Base-by-base conservation (phyloP, 176 grass and related monocot genomes). In the Phyllostachys edulis region DNA sequence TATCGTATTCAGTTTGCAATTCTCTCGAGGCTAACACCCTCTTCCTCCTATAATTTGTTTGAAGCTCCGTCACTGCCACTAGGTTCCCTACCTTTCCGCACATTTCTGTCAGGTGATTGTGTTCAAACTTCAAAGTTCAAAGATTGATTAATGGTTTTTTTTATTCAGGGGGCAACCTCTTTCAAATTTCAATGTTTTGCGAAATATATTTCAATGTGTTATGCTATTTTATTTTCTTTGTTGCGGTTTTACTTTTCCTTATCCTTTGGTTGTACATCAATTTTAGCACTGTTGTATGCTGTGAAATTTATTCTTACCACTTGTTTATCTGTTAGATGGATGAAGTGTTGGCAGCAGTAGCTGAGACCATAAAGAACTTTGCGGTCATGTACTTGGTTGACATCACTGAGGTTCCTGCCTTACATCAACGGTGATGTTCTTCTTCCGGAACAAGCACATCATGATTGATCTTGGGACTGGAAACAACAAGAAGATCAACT, bases 391-490 rank as follows among this genome's bases (percentile, higher is more conserved):
- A 93, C 85, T 84, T 98, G 0, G 92, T 95, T 1, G 95, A 98
- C 72, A 98, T 98, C 39, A 98, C 90, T 0, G 92, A 98, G 74
- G 85, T 98, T 66, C 95, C 92, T 2, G 92, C 95, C 78, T 98
- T 98, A 61, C 92, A 0, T 98, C 92, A 1, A 98, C 90, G 0
- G 88, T 96, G 56, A 99, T 99, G 96, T 95, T 98, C 83, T 98
- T 98, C 73, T 98, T 98, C 80, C 78, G 96, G 36, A 98, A 95
- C 89, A 98, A 99, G 72, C 93, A 93, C 40, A 98, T 98, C 73
- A 99, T 99, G 96, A 99, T 99, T 45, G 93, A 99, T 90, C 89
- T 99, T 0, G 93, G 96, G 23, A 99, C 96, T 0, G 96, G 96
- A 78, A 99, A 99, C 67, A 99, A 99, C 52, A 93, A 98, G 68